phyloP scores from a whole-genome alignment of 345 rosid species.

The Eucalyptus cladocalyx region DNA sequence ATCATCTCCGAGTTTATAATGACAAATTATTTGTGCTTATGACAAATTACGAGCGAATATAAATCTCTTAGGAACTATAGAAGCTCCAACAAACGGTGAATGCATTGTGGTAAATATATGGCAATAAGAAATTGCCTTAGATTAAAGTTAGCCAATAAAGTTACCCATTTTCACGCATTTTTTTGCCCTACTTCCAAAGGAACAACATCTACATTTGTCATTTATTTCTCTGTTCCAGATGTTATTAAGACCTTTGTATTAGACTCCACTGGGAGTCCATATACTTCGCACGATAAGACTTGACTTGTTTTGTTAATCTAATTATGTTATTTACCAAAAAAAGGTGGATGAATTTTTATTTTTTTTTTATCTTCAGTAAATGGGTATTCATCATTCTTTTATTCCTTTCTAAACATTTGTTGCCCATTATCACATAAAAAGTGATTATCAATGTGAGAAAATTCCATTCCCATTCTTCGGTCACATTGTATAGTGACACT shows the following conservation, averaged over 20 bases:
- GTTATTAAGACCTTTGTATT: neutral
- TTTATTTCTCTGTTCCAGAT: neutral
- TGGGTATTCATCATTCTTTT: neutral
- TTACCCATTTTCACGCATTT: neutral
- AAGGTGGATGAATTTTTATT: neutral
- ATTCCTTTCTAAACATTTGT: too few species aligned
- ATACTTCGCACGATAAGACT: neutral
- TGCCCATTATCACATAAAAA: neutral
- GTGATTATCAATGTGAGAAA: neutral
- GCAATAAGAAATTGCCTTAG: neutral
- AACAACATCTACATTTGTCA: neutral
- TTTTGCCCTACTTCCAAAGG: neutral
- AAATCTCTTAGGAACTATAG: neutral
- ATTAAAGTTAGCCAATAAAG: neutral
- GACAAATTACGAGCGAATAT: neutral
- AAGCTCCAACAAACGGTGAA: neutral
- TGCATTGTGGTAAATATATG: neutral
- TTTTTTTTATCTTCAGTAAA: too few species aligned
- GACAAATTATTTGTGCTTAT: neutral
- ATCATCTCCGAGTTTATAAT: neutral
- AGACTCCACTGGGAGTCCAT: neutral
- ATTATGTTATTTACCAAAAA: neutral
- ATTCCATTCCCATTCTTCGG: neutral
- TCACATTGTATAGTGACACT: neutral
- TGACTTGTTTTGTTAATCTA: too few species aligned